Percentiles rank a stretch among this genome's conserved stretches.
These are phyloP conservation scores for Penicillium longicatenatum DNA, from an alignment of 495 filamentous ascomycete genomes.

Conservation along the genomic window DNA sequence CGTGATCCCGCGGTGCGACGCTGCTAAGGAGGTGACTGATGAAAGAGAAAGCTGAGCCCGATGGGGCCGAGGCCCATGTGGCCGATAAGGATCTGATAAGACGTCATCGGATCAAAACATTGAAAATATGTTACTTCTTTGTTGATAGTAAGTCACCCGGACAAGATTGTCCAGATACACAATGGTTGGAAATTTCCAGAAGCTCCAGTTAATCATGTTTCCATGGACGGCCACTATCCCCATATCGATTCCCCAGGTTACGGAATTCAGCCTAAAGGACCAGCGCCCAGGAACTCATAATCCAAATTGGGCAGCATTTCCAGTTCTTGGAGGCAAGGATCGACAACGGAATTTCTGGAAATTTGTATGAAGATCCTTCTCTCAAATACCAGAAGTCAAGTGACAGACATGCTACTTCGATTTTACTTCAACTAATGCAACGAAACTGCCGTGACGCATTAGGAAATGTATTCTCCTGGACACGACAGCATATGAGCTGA, in stretches of 20 bases:
- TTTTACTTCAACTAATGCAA: background rate
- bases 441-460: background rate
- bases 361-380: background rate
- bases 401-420: background rate
- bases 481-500: background rate
- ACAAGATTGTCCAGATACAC: background rate
- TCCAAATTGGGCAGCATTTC: background rate
- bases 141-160: background rate
- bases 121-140: background rate
- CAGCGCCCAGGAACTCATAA: background rate
- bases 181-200: background rate
- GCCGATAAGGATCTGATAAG: conserved; percentile 4
- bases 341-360: background rate
- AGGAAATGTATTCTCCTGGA: background rate
- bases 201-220: background rate
- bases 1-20: background rate
- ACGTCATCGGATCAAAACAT: background rate
- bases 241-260: background rate
- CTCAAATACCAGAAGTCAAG: background rate
- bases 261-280: background rate
- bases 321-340: background rate
- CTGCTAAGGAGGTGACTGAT: background rate
- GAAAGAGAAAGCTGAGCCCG: background rate
- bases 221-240: background rate
- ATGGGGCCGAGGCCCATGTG: background rate